A percentile compares a stretch with the other conserved stretches of the same genome.
Evolutionary conservation across 129 eudicot species (phyloP).

Genomic region (Pseudognaphalium luteoalbum): DNA sequence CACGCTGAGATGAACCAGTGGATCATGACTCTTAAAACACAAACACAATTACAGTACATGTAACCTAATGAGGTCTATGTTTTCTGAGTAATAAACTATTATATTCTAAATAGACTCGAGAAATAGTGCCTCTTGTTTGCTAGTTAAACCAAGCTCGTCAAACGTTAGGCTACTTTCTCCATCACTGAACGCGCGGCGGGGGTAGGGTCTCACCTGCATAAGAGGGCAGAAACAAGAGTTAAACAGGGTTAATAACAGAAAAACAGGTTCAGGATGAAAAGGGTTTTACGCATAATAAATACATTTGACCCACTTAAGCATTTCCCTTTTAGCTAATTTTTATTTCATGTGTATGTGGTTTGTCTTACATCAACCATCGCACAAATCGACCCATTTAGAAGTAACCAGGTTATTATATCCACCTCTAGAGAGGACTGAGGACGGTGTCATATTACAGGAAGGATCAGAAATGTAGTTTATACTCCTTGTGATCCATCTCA

Average conservation of each 20-base stretch:
- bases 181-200: slow-evolving; percentile 63
- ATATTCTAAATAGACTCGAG: slow-evolving; percentile 60
- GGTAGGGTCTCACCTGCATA: slow-evolving; percentile 78
- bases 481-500: background rate
- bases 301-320: no score
- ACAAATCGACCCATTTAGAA: no score
- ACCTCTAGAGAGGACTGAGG: no score
- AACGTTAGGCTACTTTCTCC: slow-evolving; percentile 56
- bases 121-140: slow-evolving; percentile 88
- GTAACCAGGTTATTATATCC: no score
- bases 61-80: slow-evolving; percentile 29
- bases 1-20: slow-evolving; percentile 6
- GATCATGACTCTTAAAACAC: slow-evolving; percentile 21
- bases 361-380: no score
- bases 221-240: background rate
- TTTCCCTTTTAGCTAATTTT: no score
- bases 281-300: background rate
- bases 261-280: background rate
- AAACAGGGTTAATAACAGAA: background rate
- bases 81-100: slow-evolving; percentile 28
- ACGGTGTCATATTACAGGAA: background rate
- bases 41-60: slow-evolving; percentile 23
- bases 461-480: background rate
- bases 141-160: slow-evolving; percentile 67
- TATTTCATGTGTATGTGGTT: no score